Evolutionary conservation across 805 yeast species (phyloP).

Genomic region (Saccharomycopsis oosterbeekiorum): DNA sequence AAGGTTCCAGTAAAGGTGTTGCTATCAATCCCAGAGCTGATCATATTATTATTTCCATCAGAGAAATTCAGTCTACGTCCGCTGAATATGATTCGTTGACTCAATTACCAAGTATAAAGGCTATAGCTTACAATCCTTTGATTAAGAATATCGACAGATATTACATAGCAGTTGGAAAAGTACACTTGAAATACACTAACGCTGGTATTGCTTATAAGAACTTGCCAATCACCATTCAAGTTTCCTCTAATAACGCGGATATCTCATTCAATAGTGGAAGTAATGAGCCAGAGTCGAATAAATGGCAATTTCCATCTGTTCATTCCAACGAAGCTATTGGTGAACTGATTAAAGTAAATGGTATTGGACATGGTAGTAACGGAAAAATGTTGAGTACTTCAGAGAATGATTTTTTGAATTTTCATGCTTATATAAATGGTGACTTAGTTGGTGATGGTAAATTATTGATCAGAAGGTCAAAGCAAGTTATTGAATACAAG

Average conservation of each 20-base stretch:
- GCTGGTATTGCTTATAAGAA: conserved; percentile 20
- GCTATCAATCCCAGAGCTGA: conserved; percentile 79
- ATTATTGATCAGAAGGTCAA: conserved; percentile 38
- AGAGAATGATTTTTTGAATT: conserved; percentile 43
- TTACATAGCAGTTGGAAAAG: conserved; percentile 48
- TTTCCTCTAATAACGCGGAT: conserved; percentile 40
- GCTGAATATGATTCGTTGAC: conserved; percentile 28
- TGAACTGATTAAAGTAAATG: conserved; percentile 57
- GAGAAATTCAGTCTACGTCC: conserved; percentile 52
- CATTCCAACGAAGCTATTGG: conserved; percentile 62
- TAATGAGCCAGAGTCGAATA: conserved; percentile 39
- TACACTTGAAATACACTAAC: conserved; percentile 23
- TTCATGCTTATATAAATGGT: conserved; percentile 56
- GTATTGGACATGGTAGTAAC: conserved; percentile 35
- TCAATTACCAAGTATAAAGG: conserved; percentile 57
- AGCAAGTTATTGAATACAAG: conserved; percentile 39
- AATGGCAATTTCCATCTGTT: conserved; percentile 70
- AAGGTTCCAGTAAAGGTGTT: conserved; percentile 65
- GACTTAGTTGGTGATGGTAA: conserved; percentile 49
- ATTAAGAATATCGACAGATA: conserved; percentile 51
- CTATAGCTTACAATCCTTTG: conserved; percentile 54
- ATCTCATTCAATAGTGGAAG: conserved; percentile 59
- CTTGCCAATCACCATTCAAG: conserved; percentile 39
- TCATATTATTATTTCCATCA: conserved; percentile 54
- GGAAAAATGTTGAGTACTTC: conserved; percentile 22